Evolutionary conservation across 805 yeast species (phyloP).

Genomic region (Starmerella geochares): DNA sequence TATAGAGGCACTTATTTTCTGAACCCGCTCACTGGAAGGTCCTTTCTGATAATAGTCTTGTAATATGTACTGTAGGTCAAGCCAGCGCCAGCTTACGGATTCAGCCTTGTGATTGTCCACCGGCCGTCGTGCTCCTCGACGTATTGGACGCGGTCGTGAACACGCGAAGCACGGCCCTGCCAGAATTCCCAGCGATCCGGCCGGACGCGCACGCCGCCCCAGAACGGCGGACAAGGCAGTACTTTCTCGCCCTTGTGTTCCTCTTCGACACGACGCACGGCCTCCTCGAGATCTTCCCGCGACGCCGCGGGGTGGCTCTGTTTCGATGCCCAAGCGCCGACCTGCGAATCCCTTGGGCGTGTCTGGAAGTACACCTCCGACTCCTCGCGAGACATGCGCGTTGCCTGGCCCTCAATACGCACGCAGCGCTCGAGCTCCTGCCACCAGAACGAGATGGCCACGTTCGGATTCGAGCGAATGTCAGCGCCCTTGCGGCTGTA

Average conservation of each 20-base stretch:
- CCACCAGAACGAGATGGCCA: constrained; percentile 87
- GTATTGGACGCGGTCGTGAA: constrained; percentile 80
- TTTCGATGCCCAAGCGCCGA: constrained; percentile 96
- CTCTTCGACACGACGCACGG: constrained; percentile 41
- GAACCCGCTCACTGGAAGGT: constrained; percentile 7
- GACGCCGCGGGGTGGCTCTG: constrained; percentile 55
- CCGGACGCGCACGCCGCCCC: constrained; percentile 89
- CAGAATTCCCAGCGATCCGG: constrained; percentile 92
- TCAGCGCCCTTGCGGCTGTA: constrained; percentile 73
- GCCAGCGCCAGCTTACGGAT: constrained; percentile 29
- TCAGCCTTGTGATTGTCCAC: constrained; percentile 61
- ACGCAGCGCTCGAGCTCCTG: constrained; percentile 82
- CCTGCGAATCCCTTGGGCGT: constrained; percentile 83
- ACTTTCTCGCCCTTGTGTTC: constrained; percentile 53
- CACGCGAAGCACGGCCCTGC: constrained; percentile 87
- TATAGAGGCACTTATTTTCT: constrained; percentile 22
- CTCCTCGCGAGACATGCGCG: constrained; percentile 60
- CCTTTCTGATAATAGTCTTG: background rate
- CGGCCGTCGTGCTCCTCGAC: constrained; percentile 43
- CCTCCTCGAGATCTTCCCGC: constrained; percentile 54
- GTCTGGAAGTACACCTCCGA: constrained; percentile 70
- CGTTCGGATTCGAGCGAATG: constrained; percentile 60
- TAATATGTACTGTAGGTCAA: background rate
- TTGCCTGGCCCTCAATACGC: constrained; percentile 78
- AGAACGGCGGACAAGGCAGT: constrained; percentile 81